These are phyloP conservation scores for Butyriboletus loyo DNA, from an alignment of 768 basidiomycete genomes.

Conservation along the genomic window DNA sequence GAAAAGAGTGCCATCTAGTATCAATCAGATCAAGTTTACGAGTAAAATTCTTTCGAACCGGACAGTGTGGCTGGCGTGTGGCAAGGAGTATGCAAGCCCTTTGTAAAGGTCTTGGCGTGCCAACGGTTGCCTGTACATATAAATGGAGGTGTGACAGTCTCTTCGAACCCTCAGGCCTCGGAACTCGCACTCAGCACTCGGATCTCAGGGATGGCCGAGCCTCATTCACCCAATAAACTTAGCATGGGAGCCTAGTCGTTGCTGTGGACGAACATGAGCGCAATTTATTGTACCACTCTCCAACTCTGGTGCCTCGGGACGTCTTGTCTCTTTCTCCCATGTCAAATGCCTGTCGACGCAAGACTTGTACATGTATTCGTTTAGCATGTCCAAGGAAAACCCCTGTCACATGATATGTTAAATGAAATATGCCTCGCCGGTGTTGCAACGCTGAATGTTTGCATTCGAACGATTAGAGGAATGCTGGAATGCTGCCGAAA, in stretches of 20 bases:
- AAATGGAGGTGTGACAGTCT: not conserved
- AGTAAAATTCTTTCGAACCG: not conserved
- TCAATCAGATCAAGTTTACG: not conserved
- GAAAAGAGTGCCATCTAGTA: not conserved
- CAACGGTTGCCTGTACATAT: not conserved
- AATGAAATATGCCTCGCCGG: not conserved
- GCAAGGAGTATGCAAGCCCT: not conserved
- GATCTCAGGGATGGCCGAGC: not conserved
- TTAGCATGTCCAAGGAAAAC: not conserved
- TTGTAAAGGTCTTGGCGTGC: not conserved
- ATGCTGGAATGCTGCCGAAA: too few species aligned
- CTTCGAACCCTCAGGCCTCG: not conserved
- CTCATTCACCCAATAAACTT: not conserved
- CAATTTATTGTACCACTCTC: not conserved
- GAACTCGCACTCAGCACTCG: not conserved
- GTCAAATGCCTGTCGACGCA: not conserved
- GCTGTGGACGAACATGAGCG: not conserved
- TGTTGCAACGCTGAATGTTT: not conserved
- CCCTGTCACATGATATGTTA: not conserved
- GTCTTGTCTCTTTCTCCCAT: not conserved
- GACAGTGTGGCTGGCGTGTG: too few species aligned
- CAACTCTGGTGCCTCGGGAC: not conserved
- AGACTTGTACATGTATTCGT: not conserved
- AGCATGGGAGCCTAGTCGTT: not conserved
- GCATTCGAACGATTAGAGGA: not conserved